These are phyloP conservation scores for Hymenoscyphus salicellus DNA, from an alignment of 2,329 filamentous ascomycete genomes.

Conservation along the genomic window DNA sequence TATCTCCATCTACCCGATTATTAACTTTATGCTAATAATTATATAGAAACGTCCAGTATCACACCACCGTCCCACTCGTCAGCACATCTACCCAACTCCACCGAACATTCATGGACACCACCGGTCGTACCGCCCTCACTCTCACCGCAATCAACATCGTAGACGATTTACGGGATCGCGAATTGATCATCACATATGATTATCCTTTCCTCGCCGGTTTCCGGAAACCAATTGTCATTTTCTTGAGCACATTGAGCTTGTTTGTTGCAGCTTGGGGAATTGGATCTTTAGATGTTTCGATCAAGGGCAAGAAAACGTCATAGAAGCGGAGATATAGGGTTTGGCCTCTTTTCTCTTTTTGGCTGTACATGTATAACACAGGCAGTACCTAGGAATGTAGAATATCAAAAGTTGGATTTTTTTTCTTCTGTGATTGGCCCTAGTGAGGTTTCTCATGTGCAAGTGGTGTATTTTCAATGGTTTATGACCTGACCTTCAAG, in stretches of 20 bases:
- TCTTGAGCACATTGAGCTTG: constrained; percentile 67
- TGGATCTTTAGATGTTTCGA: constrained; percentile 44
- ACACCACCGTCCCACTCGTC: constrained; percentile 69
- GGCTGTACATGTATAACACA: neutral
- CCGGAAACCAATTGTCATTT: constrained; percentile 83
- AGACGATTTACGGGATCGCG: constrained; percentile 82
- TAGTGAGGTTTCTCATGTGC: too few relatives aligned
- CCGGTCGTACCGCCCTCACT: constrained; percentile 78
- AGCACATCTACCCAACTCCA: constrained; percentile 60
- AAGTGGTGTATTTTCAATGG: too few relatives aligned
- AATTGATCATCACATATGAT: constrained; percentile 84
- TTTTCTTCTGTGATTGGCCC: neutral
- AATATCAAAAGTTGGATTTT: constrained; percentile 3
- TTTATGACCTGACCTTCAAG: too few relatives aligned
- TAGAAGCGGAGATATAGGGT: constrained; percentile 7
- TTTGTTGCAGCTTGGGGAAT: constrained; percentile 74
- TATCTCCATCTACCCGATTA: constrained; percentile 43
- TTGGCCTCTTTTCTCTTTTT: neutral
- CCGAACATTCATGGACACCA: constrained; percentile 89
- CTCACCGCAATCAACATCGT: constrained; percentile 83
- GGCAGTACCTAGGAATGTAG: neutral
- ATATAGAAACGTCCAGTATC: constrained; percentile 72
- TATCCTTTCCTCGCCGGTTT: constrained; percentile 71
- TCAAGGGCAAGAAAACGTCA: constrained; percentile 28
- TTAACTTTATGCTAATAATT: constrained; percentile 41